Evolutionary conservation across 2,329 filamentous ascomycete species (phyloP).

Genomic region (Passalora sequoiae): DNA sequence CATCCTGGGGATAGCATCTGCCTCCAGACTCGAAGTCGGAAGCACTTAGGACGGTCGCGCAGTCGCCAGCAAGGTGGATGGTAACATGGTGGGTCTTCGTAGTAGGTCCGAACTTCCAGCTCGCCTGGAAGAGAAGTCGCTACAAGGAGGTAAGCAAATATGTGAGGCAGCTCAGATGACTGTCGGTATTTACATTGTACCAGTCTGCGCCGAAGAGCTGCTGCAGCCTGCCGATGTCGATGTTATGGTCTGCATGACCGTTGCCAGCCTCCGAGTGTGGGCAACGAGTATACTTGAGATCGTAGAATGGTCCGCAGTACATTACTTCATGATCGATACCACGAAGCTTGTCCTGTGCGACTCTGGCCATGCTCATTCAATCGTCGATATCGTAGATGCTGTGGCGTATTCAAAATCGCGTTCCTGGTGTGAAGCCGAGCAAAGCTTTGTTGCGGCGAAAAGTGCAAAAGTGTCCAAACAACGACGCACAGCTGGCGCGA

Average conservation of each 20-base stretch:
- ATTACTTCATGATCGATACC: neutral
- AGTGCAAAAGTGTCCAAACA: no score
- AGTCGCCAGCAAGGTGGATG: neutral
- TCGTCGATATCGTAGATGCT: no score
- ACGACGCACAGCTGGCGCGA: no score
- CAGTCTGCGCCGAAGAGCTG: neutral
- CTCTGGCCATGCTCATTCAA: no score
- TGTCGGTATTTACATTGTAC: neutral
- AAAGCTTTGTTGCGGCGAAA: no score
- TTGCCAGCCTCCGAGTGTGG: neutral
- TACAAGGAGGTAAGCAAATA: neutral
- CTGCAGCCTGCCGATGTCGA: neutral
- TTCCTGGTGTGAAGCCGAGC: no score
- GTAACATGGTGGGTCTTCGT: neutral
- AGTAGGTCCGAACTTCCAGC: neutral
- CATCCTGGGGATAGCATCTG: neutral
- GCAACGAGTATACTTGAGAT: neutral
- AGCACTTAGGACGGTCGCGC: neutral
- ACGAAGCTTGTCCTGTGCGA: no score
- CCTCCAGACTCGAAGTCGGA: neutral
- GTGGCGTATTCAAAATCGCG: no score
- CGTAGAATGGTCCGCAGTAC: neutral
- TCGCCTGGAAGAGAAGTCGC: neutral
- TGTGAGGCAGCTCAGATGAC: neutral
- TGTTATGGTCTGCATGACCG: neutral